Conservation (phyloP, 495 filamentous ascomycete species). For the Haplographium delicatum region DNA sequence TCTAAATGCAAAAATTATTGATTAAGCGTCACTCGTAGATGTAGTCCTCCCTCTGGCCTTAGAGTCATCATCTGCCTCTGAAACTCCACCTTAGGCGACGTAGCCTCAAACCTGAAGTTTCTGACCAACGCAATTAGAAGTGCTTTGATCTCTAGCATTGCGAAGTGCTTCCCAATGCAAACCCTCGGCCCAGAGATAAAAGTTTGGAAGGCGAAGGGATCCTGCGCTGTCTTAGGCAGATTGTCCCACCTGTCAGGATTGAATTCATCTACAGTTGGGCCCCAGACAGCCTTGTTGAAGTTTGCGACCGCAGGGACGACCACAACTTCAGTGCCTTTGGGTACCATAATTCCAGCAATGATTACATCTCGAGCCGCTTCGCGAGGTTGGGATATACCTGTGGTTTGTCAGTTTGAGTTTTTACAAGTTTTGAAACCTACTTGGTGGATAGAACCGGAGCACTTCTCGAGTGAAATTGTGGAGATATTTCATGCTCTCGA, state of each 20-base stretch:
- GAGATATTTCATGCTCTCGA: constrained; percentile 33
- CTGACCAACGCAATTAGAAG: constrained; percentile 32
- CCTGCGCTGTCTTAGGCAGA: constrained; percentile 23
- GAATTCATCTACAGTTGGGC: constrained; percentile 25
- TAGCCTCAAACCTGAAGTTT: constrained; percentile 28
- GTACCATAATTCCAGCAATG: not conserved
- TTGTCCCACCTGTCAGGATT: constrained; percentile 35
- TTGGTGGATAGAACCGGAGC: constrained; percentile 33
- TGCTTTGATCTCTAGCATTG: constrained; percentile 38
- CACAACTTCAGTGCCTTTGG: not conserved
- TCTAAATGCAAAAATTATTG: too few species aligned
- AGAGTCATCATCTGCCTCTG: not conserved
- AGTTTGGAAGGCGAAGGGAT: constrained; percentile 32
- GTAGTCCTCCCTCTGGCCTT: not conserved
- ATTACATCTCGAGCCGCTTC: not conserved
- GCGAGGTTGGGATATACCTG: not conserved
- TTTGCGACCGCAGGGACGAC: not conserved
- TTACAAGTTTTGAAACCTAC: not conserved
- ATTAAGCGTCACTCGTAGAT: not conserved
- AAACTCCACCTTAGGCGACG: not conserved
- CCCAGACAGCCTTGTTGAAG: constrained; percentile 27
- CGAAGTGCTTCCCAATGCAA: constrained; percentile 37
- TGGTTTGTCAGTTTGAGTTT: too few species aligned
- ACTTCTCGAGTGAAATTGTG: constrained; percentile 35
- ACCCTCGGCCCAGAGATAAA: constrained; percentile 35